Evolutionary conservation across 2,329 filamentous ascomycete species (phyloP).

Genomic region (Cryphonectria naterciae): DNA sequence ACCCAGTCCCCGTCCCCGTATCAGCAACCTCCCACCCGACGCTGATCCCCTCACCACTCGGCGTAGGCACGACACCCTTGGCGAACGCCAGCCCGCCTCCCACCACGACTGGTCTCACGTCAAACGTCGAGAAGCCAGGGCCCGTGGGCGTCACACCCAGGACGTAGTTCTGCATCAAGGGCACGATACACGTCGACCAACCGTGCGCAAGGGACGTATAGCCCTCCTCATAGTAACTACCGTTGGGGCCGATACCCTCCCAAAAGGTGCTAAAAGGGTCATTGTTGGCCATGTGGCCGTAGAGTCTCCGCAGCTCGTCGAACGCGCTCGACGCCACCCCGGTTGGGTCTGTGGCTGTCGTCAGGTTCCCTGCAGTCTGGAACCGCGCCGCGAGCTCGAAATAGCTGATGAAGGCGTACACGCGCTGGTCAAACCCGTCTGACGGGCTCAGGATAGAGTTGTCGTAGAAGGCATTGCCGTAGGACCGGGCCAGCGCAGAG

Average conservation of each 20-base stretch:
- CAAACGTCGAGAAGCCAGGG: constrained; percentile 49
- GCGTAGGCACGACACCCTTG: constrained; percentile 48
- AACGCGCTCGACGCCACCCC: constrained; percentile 37
- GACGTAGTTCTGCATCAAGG: constrained; percentile 49
- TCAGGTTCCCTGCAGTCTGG: constrained; percentile 28
- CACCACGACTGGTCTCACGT: constrained; percentile 42
- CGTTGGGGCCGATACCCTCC: constrained; percentile 53
- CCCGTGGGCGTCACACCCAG: constrained; percentile 50
- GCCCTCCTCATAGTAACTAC: constrained; percentile 47
- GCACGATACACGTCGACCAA: constrained; percentile 56
- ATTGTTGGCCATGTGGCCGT: constrained; percentile 53
- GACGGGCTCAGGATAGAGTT: constrained; percentile 42
- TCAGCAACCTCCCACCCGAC: constrained; percentile 43
- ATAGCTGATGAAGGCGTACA: constrained; percentile 58
- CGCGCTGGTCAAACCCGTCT: constrained; percentile 46
- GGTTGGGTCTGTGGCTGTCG: background rate
- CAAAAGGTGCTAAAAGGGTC: constrained; percentile 54
- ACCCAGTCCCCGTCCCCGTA: constrained; percentile 21
- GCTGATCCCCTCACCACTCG: constrained; percentile 40
- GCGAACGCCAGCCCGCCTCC: constrained; percentile 47
- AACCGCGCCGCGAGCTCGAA: constrained; percentile 58
- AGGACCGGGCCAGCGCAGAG: constrained; percentile 41
- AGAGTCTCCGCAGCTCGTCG: constrained; percentile 51
- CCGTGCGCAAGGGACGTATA: constrained; percentile 56
- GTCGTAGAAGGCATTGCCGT: constrained; percentile 59